Percentiles rank a stretch among this genome's conserved stretches.
Conservation (phyloP, 805 yeast genomes). For the Teunomyces panamensis region DNA sequence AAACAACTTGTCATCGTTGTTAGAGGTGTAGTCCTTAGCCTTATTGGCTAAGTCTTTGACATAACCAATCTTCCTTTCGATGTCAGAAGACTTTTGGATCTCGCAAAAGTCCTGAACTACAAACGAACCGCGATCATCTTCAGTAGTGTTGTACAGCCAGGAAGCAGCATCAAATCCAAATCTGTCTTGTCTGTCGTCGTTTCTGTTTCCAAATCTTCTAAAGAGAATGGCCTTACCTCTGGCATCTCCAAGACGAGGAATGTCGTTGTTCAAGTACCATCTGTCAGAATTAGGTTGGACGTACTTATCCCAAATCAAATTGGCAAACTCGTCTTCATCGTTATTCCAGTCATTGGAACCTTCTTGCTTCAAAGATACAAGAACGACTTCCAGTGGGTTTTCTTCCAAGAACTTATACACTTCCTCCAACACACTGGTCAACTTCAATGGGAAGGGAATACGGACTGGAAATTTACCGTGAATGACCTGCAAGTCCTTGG, state of each 20-base stretch:
- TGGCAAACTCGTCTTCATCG: conserved; percentile 61
- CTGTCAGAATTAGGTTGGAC: conserved; percentile 46
- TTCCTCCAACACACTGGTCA: conserved; percentile 52
- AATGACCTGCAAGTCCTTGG: conserved; percentile 59
- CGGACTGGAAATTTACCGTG: conserved; percentile 78
- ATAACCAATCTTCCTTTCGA: conserved; percentile 53
- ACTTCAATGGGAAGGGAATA: conserved; percentile 52
- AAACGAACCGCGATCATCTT: conserved; percentile 60
- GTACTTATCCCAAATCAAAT: conserved; percentile 57
- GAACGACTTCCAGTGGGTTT: conserved; percentile 57
- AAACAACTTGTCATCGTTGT: conserved; percentile 53
- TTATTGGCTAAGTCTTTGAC: conserved; percentile 53
- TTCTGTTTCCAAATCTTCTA: conserved; percentile 65
- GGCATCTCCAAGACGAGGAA: conserved; percentile 59
- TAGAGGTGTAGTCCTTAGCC: conserved; percentile 49
- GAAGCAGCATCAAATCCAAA: conserved; percentile 67
- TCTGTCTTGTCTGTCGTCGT: conserved; percentile 37
- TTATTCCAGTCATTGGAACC: conserved; percentile 67
- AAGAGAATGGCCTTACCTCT: conserved; percentile 67
- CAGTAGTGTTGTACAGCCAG: conserved; percentile 65
- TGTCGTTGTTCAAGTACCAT: conserved; percentile 57
- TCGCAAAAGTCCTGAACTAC: conserved; percentile 77
- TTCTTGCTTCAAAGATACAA: conserved; percentile 71
- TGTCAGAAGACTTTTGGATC: conserved; percentile 48
- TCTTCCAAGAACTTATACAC: conserved; percentile 54